phyloP scores from a whole-genome alignment of 164 flowering plant genomes.

The Chloranthus sessilifolius region DNA sequence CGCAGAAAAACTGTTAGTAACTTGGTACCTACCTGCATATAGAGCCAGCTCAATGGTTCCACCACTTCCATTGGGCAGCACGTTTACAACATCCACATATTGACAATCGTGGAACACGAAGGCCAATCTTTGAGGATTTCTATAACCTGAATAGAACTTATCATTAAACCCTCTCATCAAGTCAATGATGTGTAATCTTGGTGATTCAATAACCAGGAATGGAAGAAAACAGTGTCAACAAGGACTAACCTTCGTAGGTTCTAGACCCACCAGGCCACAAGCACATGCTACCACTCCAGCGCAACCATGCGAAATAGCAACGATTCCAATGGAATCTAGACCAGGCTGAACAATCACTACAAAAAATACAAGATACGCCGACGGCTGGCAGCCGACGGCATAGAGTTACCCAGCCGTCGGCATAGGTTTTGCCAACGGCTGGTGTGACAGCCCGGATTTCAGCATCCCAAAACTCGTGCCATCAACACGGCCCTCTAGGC shows the following conservation, averaged over 20 bases:
- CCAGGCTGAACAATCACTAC: slow-evolving; percentile 91
- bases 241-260: slow-evolving; percentile 71
- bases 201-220: not conserved
- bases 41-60: slow-evolving; percentile 95
- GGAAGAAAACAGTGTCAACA: not conserved
- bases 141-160: slow-evolving; percentile 53
- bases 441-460: too few relatives aligned
- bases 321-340: slow-evolving; percentile 99
- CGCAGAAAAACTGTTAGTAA: too few relatives aligned
- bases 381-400: too few relatives aligned
- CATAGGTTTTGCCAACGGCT: too few relatives aligned
- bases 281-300: slow-evolving; percentile 96
- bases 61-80: slow-evolving; percentile 88
- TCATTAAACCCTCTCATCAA: not conserved
- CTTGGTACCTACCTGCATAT: slow-evolving; percentile 88
- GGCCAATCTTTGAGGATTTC: slow-evolving; percentile 96
- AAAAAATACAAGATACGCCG: too few relatives aligned
- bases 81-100: slow-evolving; percentile 77
- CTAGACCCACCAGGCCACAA: slow-evolving; percentile 93
- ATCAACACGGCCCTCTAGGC: too few relatives aligned
- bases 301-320: slow-evolving; percentile 97
- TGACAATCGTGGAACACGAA: slow-evolving; percentile 94
- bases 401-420: too few relatives aligned
- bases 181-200: not conserved
- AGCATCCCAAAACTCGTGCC: too few relatives aligned